Conservation (phyloP, 2,329 filamentous ascomycete genomes). For the Onygenales sp. region DNA sequence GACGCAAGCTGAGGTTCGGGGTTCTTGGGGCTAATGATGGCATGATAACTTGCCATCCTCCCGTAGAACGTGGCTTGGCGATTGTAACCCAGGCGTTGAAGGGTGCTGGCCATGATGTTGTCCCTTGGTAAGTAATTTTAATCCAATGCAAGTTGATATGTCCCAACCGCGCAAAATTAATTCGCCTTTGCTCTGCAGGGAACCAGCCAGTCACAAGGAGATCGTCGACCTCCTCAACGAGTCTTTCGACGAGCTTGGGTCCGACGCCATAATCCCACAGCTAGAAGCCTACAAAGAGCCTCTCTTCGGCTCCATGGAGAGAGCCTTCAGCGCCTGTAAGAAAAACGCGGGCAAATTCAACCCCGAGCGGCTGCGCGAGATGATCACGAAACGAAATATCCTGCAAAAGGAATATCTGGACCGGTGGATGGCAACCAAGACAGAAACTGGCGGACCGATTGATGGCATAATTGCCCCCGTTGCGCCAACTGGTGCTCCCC, state of each 20-base stretch:
- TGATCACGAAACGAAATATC: slow-evolving; percentile 18
- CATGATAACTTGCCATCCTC: slow-evolving; percentile 27
- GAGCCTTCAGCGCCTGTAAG: slow-evolving; percentile 3
- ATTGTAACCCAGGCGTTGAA: slow-evolving; percentile 23
- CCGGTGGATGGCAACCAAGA: slow-evolving; percentile 14
- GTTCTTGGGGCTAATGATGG: slow-evolving; percentile 29
- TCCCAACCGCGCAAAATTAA: background rate
- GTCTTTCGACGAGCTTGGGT: slow-evolving; percentile 24
- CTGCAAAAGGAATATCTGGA: slow-evolving; percentile 15
- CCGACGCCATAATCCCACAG: slow-evolving; percentile 23
- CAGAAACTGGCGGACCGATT: slow-evolving; percentile 9
- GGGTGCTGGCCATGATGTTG: slow-evolving; percentile 28
- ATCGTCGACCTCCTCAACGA: slow-evolving; percentile 19
- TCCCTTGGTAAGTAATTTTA: slow-evolving; percentile 18
- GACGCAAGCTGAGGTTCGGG: slow-evolving; percentile 28
- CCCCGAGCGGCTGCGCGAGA: slow-evolving; percentile 19
- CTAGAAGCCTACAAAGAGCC: slow-evolving; percentile 19
- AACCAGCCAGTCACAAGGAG: slow-evolving; percentile 22
- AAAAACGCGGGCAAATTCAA: slow-evolving; percentile 10
- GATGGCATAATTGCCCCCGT: slow-evolving; percentile 13
- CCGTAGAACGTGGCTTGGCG: slow-evolving; percentile 26
- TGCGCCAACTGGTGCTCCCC: slow-evolving; percentile 9
- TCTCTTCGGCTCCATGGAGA: slow-evolving; percentile 13
- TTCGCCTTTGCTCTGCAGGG: slow-evolving; percentile 10
- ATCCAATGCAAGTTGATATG: slow-evolving; percentile 1